Base-by-base conservation (phyloP, 495 filamentous ascomycete genomes). In the Glutinoglossum americanum region DNA sequence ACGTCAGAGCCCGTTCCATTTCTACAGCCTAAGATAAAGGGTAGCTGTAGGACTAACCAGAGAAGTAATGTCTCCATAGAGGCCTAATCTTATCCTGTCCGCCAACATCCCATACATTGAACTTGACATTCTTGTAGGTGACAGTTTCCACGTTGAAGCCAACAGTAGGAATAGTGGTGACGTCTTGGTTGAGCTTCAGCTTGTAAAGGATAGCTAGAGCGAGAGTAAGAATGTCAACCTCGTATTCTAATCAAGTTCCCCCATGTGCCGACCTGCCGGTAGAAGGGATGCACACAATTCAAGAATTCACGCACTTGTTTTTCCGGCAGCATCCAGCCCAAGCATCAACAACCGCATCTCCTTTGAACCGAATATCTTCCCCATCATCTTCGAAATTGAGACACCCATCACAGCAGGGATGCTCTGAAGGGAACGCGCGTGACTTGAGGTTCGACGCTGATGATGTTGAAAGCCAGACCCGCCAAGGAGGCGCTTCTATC, bases 141-240 rank as follows among this genome's bases (percentile, higher is more conserved):
- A 99, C 93, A 48, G 92, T 97, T 80, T 99, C 92, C 70, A 99
- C 92, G 78, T 99, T 99, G 80, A 99, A 99, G 57, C 92, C 93
- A 64, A 97, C 92, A 32, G 92, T 97, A 27, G 92, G 92, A 63
- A 99, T 97, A n/a, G 93, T 97, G 51, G 93, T 97, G 63, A 99
- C 89, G 63, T 93, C 85, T 70, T 94, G 89, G 68, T 94, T 88
- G 61, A 97, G 81, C 77, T 97, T 97, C 67, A 98, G 79, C 76
- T 95, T 95, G 79, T 98, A 98, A n/a, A 98, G 82, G 67, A 98
- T 98, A 37, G 92, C 81, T 85, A 62, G 27, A 25, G 7, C 10
- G 28, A 54, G 56, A 23, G 45, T 21, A 47, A 27, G 1, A 32
- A n/a, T 19, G n/a, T 56, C 32, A 45, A 23, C 32, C 23, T n/a